Percentiles rank a stretch among this genome's conserved stretches.
Evolutionary conservation across 2,329 filamentous ascomycete species (phyloP).

Genomic region (Sclerotinia glacialis): DNA sequence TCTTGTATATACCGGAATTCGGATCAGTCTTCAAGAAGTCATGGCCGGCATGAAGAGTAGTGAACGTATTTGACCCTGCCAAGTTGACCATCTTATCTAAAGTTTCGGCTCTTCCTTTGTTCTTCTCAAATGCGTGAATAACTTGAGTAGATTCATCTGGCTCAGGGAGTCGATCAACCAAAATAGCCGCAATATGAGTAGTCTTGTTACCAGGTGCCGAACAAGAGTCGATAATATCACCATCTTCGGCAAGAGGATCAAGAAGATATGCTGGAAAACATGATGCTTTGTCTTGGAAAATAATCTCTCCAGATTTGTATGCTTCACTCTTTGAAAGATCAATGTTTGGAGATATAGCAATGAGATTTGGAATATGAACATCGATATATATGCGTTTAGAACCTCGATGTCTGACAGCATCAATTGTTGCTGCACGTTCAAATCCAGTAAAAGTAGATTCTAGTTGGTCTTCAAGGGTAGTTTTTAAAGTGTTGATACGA

Average conservation of each 20-base stretch:
- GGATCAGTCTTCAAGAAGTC: conserved; percentile 82
- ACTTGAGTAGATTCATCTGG: conserved; percentile 40
- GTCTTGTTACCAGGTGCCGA: conserved; percentile 97
- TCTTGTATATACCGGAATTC: conserved; percentile 53
- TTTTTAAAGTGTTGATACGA: conserved; percentile 76
- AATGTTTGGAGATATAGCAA: conserved; percentile 70
- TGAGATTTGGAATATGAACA: conserved; percentile 73
- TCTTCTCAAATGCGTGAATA: conserved; percentile 80
- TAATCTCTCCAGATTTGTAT: conserved; percentile 74
- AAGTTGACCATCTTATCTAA: conserved; percentile 80
- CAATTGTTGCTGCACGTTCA: conserved; percentile 53
- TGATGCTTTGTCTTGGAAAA: conserved; percentile 93
- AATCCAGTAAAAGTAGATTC: conserved; percentile 69
- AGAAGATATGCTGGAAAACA: conserved; percentile 93
- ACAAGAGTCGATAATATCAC: conserved; percentile 86
- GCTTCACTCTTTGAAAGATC: conserved; percentile 72
- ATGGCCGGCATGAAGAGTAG: conserved; percentile 67
- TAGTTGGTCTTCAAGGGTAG: conserved; percentile 69
- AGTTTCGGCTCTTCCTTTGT: conserved; percentile 66
- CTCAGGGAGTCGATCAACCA: conserved; percentile 44
- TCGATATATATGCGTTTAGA: conserved; percentile 67
- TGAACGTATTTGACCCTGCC: conserved; percentile 66
- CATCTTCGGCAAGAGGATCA: conserved; percentile 62
- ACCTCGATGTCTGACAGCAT: conserved; percentile 50
- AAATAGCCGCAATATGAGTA: conserved; percentile 80